A percentile compares a stretch with the other conserved stretches of the same genome.
Conservation (phyloP, 352 stramenopile species). For the Globisporangium irregulare region DNA sequence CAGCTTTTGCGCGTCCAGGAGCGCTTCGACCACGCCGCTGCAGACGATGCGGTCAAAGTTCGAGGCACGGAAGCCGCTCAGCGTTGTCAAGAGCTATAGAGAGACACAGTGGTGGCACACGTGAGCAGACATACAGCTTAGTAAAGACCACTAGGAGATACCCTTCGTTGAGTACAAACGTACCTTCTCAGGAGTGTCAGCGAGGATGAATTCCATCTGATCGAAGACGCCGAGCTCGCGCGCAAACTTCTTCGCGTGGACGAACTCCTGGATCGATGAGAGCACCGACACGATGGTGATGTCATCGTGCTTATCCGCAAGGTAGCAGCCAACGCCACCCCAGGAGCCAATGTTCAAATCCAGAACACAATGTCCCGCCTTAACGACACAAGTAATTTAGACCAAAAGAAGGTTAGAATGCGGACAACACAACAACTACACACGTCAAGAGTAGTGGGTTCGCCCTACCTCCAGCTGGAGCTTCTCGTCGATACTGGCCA, state of each 20-base stretch:
- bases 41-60: constrained; percentile 71
- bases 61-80: constrained; percentile 51
- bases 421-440: not conserved
- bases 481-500: constrained; percentile 56
- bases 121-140: no score
- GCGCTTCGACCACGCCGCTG: constrained; percentile 53
- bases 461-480: constrained; percentile 50
- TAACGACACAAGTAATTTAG: constrained; percentile 7
- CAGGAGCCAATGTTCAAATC: constrained; percentile 83
- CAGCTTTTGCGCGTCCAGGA: constrained; percentile 36
- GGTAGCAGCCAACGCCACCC: constrained; percentile 73
- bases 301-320: constrained; percentile 49
- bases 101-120: not conserved
- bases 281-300: constrained; percentile 57
- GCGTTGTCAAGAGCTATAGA: constrained; percentile 42
- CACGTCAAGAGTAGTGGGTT: not conserved
- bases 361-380: constrained; percentile 62
- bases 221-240: constrained; percentile 53
- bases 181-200: constrained; percentile 58
- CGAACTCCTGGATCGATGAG: constrained; percentile 52
- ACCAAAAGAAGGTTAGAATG: not conserved
- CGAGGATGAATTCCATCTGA: constrained; percentile 71
- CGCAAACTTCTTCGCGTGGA: constrained; percentile 57
- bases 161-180: not conserved
- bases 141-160: not conserved